Conservation (phyloP, 2,329 filamentous ascomycete species). For the Tricladium varicosporioides region DNA sequence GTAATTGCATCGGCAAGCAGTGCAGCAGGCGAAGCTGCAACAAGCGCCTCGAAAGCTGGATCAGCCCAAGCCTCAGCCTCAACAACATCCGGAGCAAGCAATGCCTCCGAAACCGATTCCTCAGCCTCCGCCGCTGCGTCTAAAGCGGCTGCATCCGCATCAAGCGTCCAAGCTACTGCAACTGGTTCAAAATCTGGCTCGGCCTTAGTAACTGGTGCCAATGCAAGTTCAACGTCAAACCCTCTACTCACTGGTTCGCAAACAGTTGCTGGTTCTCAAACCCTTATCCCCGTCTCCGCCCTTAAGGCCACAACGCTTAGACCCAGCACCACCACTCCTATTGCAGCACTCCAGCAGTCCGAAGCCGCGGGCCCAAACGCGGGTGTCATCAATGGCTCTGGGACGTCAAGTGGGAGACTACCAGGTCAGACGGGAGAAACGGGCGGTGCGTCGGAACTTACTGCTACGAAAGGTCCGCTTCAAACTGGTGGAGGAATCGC, state of each 20-base stretch:
- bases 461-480: background rate
- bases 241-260: background rate
- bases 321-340: background rate
- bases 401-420: background rate
- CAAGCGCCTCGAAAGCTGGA: too few species aligned
- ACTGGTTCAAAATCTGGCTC: background rate
- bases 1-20: background rate
- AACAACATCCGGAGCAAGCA: too few species aligned
- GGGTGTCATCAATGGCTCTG: constrained; percentile 1
- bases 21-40: background rate
- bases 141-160: background rate
- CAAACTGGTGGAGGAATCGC: constrained; percentile 3
- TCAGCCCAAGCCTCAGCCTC: too few species aligned
- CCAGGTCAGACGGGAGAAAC: constrained; percentile 1
- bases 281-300: background rate
- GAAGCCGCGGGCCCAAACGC: constrained; percentile 1
- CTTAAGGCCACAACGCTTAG: background rate
- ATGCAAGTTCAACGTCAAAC: background rate
- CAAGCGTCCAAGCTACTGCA: background rate
- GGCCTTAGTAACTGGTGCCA: background rate
- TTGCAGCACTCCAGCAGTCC: background rate
- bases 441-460: background rate
- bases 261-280: background rate
- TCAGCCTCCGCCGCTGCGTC: background rate
- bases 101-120: background rate